Conservation (phyloP, 345 rosid genomes). For the Boechera stricta region DNA sequence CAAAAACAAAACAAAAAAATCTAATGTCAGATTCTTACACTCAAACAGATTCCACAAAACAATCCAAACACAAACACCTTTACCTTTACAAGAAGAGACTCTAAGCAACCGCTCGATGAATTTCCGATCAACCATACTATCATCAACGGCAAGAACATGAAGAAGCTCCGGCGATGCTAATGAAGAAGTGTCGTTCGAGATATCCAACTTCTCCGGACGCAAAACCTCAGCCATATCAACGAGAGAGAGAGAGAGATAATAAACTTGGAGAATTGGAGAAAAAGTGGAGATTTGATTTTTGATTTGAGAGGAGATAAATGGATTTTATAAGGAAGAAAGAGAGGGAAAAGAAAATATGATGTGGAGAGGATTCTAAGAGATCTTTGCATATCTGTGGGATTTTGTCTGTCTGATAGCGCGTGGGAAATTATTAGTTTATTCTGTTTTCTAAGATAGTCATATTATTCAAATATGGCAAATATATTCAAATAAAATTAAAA, state of each 20-base stretch:
- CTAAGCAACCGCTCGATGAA: slow-evolving; percentile 78
- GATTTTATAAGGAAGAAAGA: slow-evolving; percentile 43
- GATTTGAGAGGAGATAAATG: slow-evolving; percentile 7
- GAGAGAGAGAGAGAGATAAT: not conserved
- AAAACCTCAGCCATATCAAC: slow-evolving; percentile 46
- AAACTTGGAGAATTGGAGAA: not conserved
- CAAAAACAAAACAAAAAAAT: not conserved
- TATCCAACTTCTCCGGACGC: slow-evolving; percentile 31
- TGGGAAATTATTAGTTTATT: slow-evolving; percentile 43
- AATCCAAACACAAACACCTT: not conserved
- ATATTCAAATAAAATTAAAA: not conserved
- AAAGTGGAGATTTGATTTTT: not conserved
- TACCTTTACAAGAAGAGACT: slow-evolving; percentile 85
- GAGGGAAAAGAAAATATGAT: slow-evolving; percentile 32
- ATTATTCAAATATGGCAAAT: slow-evolving; percentile 28
- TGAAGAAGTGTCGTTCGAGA: slow-evolving; percentile 37
- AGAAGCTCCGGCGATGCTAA: slow-evolving; percentile 58
- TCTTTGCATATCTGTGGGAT: slow-evolving; percentile 48
- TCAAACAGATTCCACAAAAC: not conserved
- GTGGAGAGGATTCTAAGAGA: slow-evolving; percentile 43
- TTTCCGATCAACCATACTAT: slow-evolving; percentile 79
- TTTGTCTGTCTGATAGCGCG: slow-evolving; percentile 44
- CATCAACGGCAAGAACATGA: slow-evolving; percentile 96
- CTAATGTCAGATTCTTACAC: not conserved
- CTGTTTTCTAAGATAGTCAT: slow-evolving; percentile 27